Percentiles rank a stretch among this genome's conserved stretches.
phyloP scores from a whole-genome alignment of 2,329 filamentous ascomycete species.

The Colletotrichum nymphaeae region DNA sequence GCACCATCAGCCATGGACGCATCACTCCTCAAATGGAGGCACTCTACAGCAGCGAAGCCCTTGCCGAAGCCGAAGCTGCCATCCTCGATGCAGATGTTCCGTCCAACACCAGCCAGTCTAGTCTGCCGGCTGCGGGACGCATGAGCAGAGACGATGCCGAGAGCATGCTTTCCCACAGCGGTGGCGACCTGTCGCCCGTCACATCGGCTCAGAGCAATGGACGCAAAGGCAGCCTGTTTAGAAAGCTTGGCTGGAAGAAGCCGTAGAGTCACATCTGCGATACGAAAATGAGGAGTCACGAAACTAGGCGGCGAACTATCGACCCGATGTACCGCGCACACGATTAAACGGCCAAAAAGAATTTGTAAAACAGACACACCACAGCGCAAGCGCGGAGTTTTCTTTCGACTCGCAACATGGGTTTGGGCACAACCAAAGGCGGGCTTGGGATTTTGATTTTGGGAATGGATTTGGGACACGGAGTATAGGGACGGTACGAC shows the following conservation, averaged over 20 bases:
- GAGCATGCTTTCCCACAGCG: slow-evolving; percentile 46
- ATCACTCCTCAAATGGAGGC: slow-evolving; percentile 52
- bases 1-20: slow-evolving; percentile 58
- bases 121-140: slow-evolving; percentile 30
- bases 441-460: neutral
- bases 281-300: neutral
- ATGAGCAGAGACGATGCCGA: slow-evolving; percentile 51
- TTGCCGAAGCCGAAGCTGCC: slow-evolving; percentile 36
- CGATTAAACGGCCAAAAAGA: slow-evolving; percentile 31
- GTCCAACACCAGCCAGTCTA: slow-evolving; percentile 22
- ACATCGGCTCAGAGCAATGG: slow-evolving; percentile 13
- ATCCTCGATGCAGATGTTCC: slow-evolving; percentile 21
- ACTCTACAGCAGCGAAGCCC: slow-evolving; percentile 43
- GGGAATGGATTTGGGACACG: neutral
- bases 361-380: slow-evolving; percentile 26
- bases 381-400: slow-evolving; percentile 36
- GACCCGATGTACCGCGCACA: slow-evolving; percentile 17
- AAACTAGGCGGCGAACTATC: neutral
- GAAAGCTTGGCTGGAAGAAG: slow-evolving; percentile 30
- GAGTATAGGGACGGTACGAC: neutral
- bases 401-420: neutral
- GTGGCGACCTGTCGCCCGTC: slow-evolving; percentile 38
- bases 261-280: slow-evolving; percentile 1
- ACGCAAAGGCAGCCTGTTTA: slow-evolving; percentile 22
- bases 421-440: neutral